Evolutionary conservation across 129 eudicot species (phyloP), one percentile per base, ranked within the genome.

Genomic region (Centaurea solstitialis): DNA sequence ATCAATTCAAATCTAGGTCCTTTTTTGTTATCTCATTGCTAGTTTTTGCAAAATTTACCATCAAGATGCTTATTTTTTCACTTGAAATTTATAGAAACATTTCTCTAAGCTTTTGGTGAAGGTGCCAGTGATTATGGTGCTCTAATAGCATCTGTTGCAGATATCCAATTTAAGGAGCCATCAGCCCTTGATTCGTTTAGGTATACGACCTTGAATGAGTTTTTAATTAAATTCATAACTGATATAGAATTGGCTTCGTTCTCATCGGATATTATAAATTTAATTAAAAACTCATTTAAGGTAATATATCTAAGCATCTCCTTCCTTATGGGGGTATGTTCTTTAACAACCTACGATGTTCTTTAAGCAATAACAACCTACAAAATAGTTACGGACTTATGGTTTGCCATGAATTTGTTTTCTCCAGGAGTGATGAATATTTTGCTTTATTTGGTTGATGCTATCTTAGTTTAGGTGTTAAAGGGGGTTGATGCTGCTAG

Each of bases 81-180:
- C 61, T 30, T 91, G 45, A 78, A 22, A 59, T 82, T 72, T 70
- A 22, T 97, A 91, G 99, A 95, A 95, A 86, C 97, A 92, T 82
- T 95, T 95, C 83, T 92, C 97, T 21, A 97, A 95, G 78, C 80
- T 95, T 45, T 72, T 95, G 68, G 89, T 86, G 97, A 95, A 86
- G 97, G 97, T 75, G 97, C 97, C 12, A 88, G 94, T 84, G 97
- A 95, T 85, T 95, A 95, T 83, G 99, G 94, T 77, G 85, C 92
- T 79, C 86, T 95, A 83, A 92, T 94, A 37, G 87, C 94, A 43
- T 92, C 97, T 23, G 94, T 89, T 68, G 87, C 91, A 69, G 99
- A 92, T 89, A 83, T 95, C 75, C 99, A 95, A 23, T 95, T 95
- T 76, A 95, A 92, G 78, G 99, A 94, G 61, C 97, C 99, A 81